Conservation (phyloP, 2,329 filamentous ascomycete genomes). For the Cladosporium sp. region DNA sequence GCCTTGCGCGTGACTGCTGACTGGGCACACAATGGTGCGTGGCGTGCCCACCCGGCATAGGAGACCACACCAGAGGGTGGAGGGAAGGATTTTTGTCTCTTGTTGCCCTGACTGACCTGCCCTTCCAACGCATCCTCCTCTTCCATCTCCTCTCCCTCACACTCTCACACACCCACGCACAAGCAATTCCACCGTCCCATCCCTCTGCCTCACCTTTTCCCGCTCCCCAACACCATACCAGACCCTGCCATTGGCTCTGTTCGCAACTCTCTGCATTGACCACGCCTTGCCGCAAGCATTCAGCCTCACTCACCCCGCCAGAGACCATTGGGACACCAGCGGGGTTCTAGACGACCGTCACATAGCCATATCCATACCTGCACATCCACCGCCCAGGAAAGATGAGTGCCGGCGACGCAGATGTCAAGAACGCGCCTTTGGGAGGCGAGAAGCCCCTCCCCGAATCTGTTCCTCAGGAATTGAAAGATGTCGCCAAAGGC, state of each 20-base stretch:
- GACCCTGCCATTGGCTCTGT: slow-evolving; percentile 4
- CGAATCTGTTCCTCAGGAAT: background rate
- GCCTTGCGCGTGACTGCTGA: slow-evolving; percentile 12
- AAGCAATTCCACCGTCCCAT: background rate
- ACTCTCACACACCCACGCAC: background rate
- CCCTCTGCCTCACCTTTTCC: background rate
- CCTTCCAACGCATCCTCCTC: no score
- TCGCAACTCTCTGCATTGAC: background rate
- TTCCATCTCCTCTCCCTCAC: background rate
- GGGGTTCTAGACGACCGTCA: slow-evolving; percentile 2
- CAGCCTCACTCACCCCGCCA: slow-evolving; percentile 7
- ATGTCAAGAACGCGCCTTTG: slow-evolving; percentile 9
- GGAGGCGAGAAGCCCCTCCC: background rate
- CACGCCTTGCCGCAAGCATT: background rate
- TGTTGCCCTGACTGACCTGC: background rate
- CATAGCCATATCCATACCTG: background rate
- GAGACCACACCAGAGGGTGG: background rate
- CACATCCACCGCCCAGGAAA: background rate
- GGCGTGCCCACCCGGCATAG: slow-evolving; percentile 3
- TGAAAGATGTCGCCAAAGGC: slow-evolving; percentile 2
- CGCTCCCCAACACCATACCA: background rate
- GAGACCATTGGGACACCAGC: slow-evolving; percentile 10
- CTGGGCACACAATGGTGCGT: slow-evolving; percentile 11
- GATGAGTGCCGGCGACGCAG: slow-evolving; percentile 8
- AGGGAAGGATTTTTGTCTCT: slow-evolving; percentile 10